Base-by-base conservation (phyloP, 225 moss, liverwort and hornwort genomes). In the Climacium dendroides region DNA sequence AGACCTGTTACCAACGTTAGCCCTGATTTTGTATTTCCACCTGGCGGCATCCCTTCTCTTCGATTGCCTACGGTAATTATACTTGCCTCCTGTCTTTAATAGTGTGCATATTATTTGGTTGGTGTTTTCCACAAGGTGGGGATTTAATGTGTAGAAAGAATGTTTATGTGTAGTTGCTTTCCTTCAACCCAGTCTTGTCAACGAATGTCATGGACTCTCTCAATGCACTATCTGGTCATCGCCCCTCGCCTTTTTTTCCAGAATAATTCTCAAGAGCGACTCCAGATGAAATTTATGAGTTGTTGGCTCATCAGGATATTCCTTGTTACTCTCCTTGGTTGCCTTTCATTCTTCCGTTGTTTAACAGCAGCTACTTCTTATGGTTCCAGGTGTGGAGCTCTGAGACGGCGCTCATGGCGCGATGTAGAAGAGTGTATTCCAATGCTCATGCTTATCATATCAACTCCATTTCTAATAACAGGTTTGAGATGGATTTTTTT, bases 371-470 rank as follows among this genome's bases (percentile, higher is more conserved):
- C 63, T 39, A 37, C 28, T 83, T 83, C 55, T 84, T 80, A n/a
- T 89, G 74, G 58, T 84, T 80, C 47, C 92, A 98, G 98, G 98
- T 98, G 86, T 97, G 94, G 96, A 97, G 94, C 93, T 92, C 95
- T 90, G 97, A 98, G 88, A 97, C 97, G 85, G 95, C 98, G 54
- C 94, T 98, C 48, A 92, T 98, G 93, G 96, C 98, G 32, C 95
- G 94, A 93, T 98, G 98, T 96, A 95, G 98, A 89, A 97, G 96
- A 96, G 95, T 97, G 78, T 98, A 98, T 95, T 95, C 96, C 45
- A 98, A 98, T 92, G 98, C 98, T 45, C 98, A 98, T 88, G 98
- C 97, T 70, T 97, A 98, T 81, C 97, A 98, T 89, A 97, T 98
- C 91, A 98, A 98, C 77, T 98, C 98, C 58, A 97, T 98, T 66